Base-by-base conservation (phyloP, 176 grass and related monocot genomes). In the Carex parvula region DNA sequence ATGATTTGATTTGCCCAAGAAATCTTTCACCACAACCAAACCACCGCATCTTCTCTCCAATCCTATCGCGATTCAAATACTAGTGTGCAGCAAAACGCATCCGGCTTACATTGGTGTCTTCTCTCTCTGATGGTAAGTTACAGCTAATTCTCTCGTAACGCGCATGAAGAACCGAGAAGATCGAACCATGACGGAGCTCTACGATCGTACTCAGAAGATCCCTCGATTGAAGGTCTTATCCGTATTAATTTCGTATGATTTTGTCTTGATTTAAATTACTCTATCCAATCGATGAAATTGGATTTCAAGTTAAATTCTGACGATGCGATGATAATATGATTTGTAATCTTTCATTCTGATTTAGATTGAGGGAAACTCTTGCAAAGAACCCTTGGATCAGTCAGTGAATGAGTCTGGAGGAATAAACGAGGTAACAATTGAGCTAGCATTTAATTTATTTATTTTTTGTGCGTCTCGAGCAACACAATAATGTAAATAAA, bases 151-250 rank as follows among this genome's bases (percentile, higher is more conserved):
- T 14, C 48, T 44, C 68, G 37, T 39, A 71, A 3, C 7, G 21
- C 50, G 50, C 30, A 83, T 83, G 81, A 83, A 83, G 7, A 83
- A 83, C 4, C 22, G 62, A 67, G 81, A 63, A 44, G 60, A 83
- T 83, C 60, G 62, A 66, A 33, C 62, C 26, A 52, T 69, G 60
- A 18, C 22, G 41, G 81, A 83, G 5, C 24, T 83, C 24, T 83
- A 83, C 81, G 81, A 83, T 83, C 62, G 81, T 26, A 69, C 81
- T 52, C 13, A 67, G 20, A 83, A 83, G 81, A 83, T 83, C 81
- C 22, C 42, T 67, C 81, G 62, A 83, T 67, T 41, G 41, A 66
- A 83, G 81, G 81, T 83, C 42, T 42, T 20, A 14, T 66, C 16
- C 18, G 4, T 79, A 29, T 79, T 81, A 39, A 60, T 81, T 69